Evolutionary conservation across 2,329 filamentous ascomycete genomes (phyloP), one percentile per base, ranked within the genome.

Genomic region (Aspergillus quadricinctus): DNA sequence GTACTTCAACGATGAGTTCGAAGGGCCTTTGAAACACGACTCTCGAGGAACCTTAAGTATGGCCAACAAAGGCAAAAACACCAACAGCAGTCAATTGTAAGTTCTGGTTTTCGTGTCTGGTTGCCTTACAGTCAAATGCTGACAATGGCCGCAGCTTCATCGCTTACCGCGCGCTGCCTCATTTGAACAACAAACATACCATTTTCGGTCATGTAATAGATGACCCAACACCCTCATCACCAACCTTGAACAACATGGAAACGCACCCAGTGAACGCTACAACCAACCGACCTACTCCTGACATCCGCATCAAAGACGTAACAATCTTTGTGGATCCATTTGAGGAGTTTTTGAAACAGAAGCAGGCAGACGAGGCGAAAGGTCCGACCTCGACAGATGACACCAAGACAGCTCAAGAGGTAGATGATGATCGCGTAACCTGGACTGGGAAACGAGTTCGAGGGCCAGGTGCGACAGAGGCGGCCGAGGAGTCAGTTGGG

Each of bases 11-110:
- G 94, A 99, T 72, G 94, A 99, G 71, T 88, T 97, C 60, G 92
- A 97, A 17, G 92, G 92, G 0, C 91, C 93, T 0, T 75, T 92
- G 43, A 88, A 87, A n/a, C 94, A 99, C 67, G 88, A 91, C 68
- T 77, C 81, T 0, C 81, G 92, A 28, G 94, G 94, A 11, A 83
- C 92, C 0, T 70, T 95, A 27, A 92, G 88, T 64, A 99, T 99
- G 94, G 94, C 94, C 43, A 99, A 99, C 75, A 99, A 99, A 72
- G 94, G 94, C 57, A 97, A 97, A 70, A 93, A 97, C 69, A 97
- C 93, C 23, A 99, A 99, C 75, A 94, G 90, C 8, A 90, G 86
- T 64, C 94, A 99, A 74, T 99, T 88, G 76, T 78, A 60, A 69
- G 76, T 71, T 28, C 29, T 35, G 31, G 9, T 19, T 46, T 23